A percentile compares a stretch with the other conserved stretches of the same genome.
Conservation (phyloP, 306 rosid species). For the Comarum palustre region DNA sequence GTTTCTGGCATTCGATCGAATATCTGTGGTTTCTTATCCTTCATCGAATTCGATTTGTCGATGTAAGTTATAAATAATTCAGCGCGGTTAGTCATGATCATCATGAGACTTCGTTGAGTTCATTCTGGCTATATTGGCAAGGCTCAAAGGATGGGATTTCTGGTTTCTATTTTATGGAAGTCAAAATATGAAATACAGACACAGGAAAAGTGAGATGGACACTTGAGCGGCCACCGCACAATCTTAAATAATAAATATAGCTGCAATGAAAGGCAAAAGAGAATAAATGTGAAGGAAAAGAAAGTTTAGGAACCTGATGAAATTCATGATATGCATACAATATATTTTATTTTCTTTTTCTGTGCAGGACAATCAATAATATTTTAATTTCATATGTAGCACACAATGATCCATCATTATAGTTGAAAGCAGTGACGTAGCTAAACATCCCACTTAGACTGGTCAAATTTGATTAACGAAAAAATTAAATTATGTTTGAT, state of each 20-base stretch:
- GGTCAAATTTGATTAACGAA: too few relatives aligned
- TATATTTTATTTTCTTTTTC: background rate
- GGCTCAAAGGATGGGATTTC: background rate
- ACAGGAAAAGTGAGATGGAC: background rate
- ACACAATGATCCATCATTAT: background rate
- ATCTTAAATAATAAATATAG: constrained; percentile 5
- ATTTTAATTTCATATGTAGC: too few relatives aligned
- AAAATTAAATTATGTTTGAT: too few relatives aligned
- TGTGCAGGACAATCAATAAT: background rate
- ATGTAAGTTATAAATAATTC: background rate
- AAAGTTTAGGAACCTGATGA: background rate
- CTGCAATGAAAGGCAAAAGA: background rate
- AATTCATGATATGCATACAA: background rate
- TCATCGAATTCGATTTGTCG: background rate
- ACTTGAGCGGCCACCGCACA: background rate
- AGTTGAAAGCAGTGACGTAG: too few relatives aligned
- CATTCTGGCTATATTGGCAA: too few relatives aligned
- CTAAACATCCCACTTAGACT: too few relatives aligned
- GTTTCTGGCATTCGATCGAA: background rate
- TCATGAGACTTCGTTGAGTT: too few relatives aligned
- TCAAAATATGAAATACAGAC: background rate
- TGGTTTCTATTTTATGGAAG: background rate
- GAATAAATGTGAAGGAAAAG: background rate
- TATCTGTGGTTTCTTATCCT: background rate
- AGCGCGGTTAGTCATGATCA: background rate